These are phyloP conservation scores for Hanseniaspora uvarum DNA, from an alignment of 1,139 yeast species.

Conservation along the genomic window DNA sequence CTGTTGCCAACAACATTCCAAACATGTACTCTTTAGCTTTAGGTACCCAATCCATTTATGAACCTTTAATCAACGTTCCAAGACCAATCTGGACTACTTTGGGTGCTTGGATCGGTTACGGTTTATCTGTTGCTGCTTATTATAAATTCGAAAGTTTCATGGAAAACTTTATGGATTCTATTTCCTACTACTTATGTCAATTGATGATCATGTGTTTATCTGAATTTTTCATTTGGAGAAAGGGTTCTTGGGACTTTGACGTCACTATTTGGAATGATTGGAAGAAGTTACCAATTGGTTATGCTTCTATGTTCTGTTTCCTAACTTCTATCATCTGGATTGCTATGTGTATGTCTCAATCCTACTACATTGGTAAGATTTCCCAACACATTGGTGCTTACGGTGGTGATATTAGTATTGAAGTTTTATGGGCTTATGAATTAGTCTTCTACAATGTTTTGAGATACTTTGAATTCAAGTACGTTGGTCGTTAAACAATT, in stretches of 20 bases:
- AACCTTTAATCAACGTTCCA: conserved; percentile 60
- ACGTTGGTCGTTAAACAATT: conserved; percentile 35
- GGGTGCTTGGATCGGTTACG: conserved; percentile 69
- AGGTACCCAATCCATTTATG: conserved; percentile 76
- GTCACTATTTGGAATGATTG: conserved; percentile 50
- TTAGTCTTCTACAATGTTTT: conserved; percentile 50
- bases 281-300: conserved; percentile 56
- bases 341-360: conserved; percentile 75
- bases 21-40: conserved; percentile 84
- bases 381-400: conserved; percentile 49
- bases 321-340: conserved; percentile 79
- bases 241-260: conserved; percentile 44
- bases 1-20: conserved; percentile 83
- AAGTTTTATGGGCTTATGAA: conserved; percentile 61
- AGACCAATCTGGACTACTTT: conserved; percentile 69
- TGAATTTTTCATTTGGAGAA: conserved; percentile 71
- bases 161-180: conserved; percentile 78
- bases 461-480: conserved; percentile 64
- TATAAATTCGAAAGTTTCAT: conserved; percentile 61
- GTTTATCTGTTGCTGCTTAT: conserved; percentile 80
- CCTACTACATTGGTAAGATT: conserved; percentile 68
- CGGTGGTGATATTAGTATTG: conserved; percentile 87
- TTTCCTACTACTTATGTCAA: conserved; percentile 76
- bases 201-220: conserved; percentile 61
- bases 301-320: conserved; percentile 68